Base-by-base conservation (phyloP, 1,284 basidiomycete genomes). In the Thelephora terrestris region DNA sequence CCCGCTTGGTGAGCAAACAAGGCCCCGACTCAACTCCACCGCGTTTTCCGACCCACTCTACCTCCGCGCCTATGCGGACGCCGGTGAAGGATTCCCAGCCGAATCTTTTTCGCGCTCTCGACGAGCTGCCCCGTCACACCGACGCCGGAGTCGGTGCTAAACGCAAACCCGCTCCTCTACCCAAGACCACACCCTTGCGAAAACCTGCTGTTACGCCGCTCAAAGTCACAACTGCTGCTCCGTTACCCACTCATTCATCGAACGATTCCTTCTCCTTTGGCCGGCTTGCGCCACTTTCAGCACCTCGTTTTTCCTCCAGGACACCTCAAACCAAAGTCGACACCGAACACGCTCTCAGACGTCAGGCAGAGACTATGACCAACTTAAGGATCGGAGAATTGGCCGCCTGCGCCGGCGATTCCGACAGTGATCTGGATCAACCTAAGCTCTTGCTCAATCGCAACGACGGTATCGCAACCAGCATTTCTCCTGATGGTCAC, bases 401-500 rank as follows among this genome's bases (percentile, higher is more conserved):
- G 53, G 68, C 70, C 47, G 64, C 66, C 35, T 66, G 68, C 12
- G 66, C 63, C 38, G 65, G 73, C 50, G 71, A 71, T 25, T 42
- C 39, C 25, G 39, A 42, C 5, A 42, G 21, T 10, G 39, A 42
- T 42, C n/a, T 42, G 18, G 39, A 42, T 21, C 20, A 42, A n/a
- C 17, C 39, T 25, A 42, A 25, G n/a, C 39, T 42, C 39, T 42
- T 42, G 20, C 17, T 42, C 20, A 42, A 10, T 12, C 20, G 39
- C 10, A 32, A 10, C 29, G 39, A 42, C 14, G 25, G 25, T 12
- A 25, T 42, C 16, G 79, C 71, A 2, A 81, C 81, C 55, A 77
- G 78, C 1, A 68, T 85, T 50, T 87, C 82, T 0, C 84, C 82
- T 3, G 80, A 79, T 20, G 83, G 83, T 0, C 85, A 85, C 61